Evolutionary conservation across 345 rosid genomes (phyloP).

Genomic region (Eucalyptus virginea): DNA sequence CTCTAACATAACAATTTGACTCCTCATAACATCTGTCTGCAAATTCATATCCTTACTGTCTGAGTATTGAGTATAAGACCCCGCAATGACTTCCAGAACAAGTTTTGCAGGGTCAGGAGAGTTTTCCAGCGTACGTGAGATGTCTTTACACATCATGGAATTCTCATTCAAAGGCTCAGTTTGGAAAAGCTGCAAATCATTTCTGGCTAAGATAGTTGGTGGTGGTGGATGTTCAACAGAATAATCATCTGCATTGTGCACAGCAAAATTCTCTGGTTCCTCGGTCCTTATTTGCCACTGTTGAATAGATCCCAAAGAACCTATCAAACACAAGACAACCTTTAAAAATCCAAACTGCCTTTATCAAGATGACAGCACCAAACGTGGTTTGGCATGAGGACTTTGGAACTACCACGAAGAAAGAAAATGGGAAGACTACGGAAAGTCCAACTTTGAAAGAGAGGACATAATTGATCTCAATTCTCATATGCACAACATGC

Average conservation of each 20-base stretch:
- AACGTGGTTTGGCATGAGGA: not conserved
- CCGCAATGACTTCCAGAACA: conserved; percentile 28
- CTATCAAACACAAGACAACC: not conserved
- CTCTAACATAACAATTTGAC: conserved; percentile 28
- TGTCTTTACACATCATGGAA: conserved; percentile 4
- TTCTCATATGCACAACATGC: not conserved
- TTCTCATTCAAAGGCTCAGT: not conserved
- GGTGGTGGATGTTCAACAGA: not conserved
- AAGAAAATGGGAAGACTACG: not conserved
- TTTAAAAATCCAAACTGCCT: not conserved
- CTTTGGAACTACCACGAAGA: not conserved
- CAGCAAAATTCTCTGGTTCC: conserved; percentile 12
- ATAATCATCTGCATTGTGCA: not conserved
- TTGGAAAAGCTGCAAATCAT: not conserved
- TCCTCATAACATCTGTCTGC: conserved; percentile 5
- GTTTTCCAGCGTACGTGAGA: not conserved
- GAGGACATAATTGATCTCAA: not conserved
- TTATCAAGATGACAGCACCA: not conserved
- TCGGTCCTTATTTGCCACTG: not conserved
- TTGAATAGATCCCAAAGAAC: not conserved
- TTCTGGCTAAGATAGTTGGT: not conserved
- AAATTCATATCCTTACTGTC: not conserved
- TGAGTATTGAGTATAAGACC: conserved; percentile 8
- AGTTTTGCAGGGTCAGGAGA: conserved; percentile 40
- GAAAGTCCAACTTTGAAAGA: not conserved